A percentile compares a stretch with the other conserved stretches of the same genome.
phyloP scores from a whole-genome alignment of 116 monocot genomes.

The Dioscorea cayenensis region DNA sequence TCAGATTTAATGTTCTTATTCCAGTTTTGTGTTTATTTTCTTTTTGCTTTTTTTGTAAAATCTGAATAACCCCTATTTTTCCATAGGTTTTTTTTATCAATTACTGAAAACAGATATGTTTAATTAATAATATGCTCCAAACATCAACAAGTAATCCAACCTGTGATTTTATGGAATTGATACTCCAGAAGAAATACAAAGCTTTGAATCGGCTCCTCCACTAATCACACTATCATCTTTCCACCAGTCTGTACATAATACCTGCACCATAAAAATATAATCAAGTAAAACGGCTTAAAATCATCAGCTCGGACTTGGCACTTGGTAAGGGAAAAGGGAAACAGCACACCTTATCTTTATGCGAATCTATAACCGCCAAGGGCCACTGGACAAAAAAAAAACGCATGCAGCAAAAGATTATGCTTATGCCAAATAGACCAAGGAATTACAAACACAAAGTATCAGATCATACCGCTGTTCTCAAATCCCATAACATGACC shows the following conservation, averaged over 20 bases:
- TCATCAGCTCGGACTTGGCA: background rate
- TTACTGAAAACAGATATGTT: too few species aligned
- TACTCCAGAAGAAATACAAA: conserved; percentile 68
- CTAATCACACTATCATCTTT: conserved; percentile 76
- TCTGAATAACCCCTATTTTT: too few species aligned
- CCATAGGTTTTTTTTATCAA: too few species aligned
- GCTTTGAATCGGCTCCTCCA: conserved; percentile 90
- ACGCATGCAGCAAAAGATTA: background rate
- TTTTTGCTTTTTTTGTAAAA: too few species aligned
- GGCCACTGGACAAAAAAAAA: conserved; percentile 64
- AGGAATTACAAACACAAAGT: background rate
- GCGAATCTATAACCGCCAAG: conserved; percentile 62
- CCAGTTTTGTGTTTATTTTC: too few species aligned
- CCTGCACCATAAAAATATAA: conserved; percentile 33
- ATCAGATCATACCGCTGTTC: conserved; percentile 65
- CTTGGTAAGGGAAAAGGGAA: background rate
- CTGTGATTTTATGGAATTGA: conserved; percentile 32
- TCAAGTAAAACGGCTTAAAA: background rate
- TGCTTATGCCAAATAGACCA: background rate
- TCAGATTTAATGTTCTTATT: too few species aligned
- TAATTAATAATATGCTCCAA: background rate
- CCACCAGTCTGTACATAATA: conserved; percentile 96
- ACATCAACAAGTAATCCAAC: background rate
- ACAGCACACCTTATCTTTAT: conserved; percentile 65
- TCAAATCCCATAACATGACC: conserved; percentile 96